Evolutionary conservation across 495 filamentous ascomycete species (phyloP).

Genomic region (Echria macrotheca): DNA sequence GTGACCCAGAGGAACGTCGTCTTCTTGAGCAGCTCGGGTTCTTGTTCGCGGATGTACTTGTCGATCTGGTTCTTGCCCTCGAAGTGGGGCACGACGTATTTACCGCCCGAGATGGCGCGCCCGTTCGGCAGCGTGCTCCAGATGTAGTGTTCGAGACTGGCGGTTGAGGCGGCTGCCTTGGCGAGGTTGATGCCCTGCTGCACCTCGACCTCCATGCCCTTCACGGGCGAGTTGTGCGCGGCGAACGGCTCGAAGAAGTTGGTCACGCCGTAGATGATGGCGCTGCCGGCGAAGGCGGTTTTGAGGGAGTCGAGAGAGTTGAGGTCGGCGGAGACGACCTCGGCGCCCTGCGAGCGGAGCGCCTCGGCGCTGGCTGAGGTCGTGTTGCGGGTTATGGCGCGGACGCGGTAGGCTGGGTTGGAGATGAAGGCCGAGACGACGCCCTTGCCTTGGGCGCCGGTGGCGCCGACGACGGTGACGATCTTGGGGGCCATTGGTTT

Average conservation of each 20-base stretch:
- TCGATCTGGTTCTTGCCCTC: constrained; percentile 36
- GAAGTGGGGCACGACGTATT: constrained; percentile 34
- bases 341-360: constrained; percentile 37
- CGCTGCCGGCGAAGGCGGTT: constrained; percentile 47
- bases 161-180: constrained; percentile 42
- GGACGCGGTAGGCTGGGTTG: constrained; percentile 49
- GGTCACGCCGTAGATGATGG: constrained; percentile 55
- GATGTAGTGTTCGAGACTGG: constrained; percentile 44
- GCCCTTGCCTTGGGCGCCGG: constrained; percentile 57
- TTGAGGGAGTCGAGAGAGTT: constrained; percentile 42
- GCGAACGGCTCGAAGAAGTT: constrained; percentile 48
- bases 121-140: constrained; percentile 38
- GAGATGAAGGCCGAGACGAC: constrained; percentile 49
- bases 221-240: constrained; percentile 23
- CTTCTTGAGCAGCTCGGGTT: constrained; percentile 22
- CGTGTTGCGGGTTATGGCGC: constrained; percentile 53
- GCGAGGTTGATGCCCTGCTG: constrained; percentile 54
- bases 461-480: constrained; percentile 58
- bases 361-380: constrained; percentile 39
- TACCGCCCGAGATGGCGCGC: constrained; percentile 21
- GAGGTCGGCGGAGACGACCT: constrained; percentile 47
- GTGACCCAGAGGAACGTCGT: constrained; percentile 40
- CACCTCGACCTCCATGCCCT: constrained; percentile 45
- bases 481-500: constrained; percentile 24
- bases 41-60: constrained; percentile 28